Conservation (phyloP, 2,329 filamentous ascomycete genomes). For the Purpureocillium lavendulum region DNA sequence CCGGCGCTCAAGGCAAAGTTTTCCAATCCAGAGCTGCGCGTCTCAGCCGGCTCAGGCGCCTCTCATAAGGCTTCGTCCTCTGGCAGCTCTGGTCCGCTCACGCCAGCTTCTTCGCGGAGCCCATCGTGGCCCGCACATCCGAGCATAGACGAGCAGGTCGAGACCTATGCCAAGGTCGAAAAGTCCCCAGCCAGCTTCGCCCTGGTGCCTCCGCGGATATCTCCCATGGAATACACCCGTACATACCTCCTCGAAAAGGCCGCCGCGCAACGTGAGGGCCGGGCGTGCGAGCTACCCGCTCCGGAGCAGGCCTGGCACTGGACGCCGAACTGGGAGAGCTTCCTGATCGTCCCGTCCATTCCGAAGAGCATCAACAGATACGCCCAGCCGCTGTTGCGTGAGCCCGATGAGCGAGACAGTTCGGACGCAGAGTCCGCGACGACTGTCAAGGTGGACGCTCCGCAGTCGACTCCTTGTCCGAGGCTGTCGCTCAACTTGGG, state of each 20-base stretch:
- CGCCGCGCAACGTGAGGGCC: constrained; percentile 14
- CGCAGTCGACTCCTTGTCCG: constrained; percentile 12
- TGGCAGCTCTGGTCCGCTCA: neutral
- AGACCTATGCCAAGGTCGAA: no score
- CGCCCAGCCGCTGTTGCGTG: neutral
- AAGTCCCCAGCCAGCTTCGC: neutral
- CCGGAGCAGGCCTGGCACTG: constrained; percentile 23
- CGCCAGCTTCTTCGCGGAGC: no score
- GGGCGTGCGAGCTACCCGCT: constrained; percentile 18
- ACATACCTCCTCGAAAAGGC: constrained; percentile 25
- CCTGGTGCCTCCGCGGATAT: constrained; percentile 21
- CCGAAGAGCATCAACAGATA: constrained; percentile 17
- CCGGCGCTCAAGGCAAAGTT: neutral
- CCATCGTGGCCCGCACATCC: no score
- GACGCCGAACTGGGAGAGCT: constrained; percentile 25
- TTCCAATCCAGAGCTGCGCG: neutral
- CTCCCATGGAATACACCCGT: constrained; percentile 31
- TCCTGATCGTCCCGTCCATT: constrained; percentile 25
- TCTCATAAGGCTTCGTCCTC: neutral
- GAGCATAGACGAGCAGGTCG: neutral
- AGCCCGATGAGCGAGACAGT: neutral
- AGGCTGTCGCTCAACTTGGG: constrained; percentile 24
- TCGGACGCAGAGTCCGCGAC: constrained; percentile 14
- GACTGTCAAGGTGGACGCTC: constrained; percentile 7
- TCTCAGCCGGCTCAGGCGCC: no score